Conservation (phyloP, 495 filamentous ascomycete genomes). For the Xylaria bambusicola region DNA sequence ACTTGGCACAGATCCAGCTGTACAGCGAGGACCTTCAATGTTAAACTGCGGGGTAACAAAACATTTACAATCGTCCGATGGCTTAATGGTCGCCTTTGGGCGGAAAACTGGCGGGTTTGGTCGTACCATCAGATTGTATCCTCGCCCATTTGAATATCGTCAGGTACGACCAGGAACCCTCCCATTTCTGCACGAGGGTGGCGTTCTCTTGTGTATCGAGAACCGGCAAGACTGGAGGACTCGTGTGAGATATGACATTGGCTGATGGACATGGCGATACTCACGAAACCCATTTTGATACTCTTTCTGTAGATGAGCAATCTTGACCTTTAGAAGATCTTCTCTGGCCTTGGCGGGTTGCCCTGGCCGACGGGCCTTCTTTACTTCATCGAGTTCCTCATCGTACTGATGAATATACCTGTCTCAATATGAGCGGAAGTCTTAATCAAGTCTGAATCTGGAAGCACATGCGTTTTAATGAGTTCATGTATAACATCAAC, state of each 20-base stretch:
- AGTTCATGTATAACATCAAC: slow-evolving; percentile 60
- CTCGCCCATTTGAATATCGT: slow-evolving; percentile 59
- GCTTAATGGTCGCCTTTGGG: slow-evolving; percentile 59
- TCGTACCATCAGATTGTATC: slow-evolving; percentile 57
- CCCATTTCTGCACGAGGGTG: slow-evolving; percentile 48
- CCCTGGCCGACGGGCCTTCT: slow-evolving; percentile 76
- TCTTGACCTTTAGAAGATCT: slow-evolving; percentile 71
- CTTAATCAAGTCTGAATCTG: neutral
- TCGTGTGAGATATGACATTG: slow-evolving; percentile 16
- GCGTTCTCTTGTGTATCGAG: slow-evolving; percentile 49
- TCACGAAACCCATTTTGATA: slow-evolving; percentile 78
- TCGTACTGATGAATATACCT: slow-evolving; percentile 80
- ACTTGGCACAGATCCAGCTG: slow-evolving; percentile 9
- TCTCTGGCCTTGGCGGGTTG: slow-evolving; percentile 77
- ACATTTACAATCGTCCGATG: slow-evolving; percentile 35
- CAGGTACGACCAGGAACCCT: slow-evolving; percentile 57
- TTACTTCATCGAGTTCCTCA: slow-evolving; percentile 70
- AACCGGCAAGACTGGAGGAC: slow-evolving; percentile 51
- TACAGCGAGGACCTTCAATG: slow-evolving; percentile 27
- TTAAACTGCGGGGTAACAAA: slow-evolving; percentile 31
- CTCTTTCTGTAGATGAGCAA: slow-evolving; percentile 73
- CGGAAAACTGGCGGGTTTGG: slow-evolving; percentile 64
- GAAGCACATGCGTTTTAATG: slow-evolving; percentile 58
- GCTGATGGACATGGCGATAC: slow-evolving; percentile 21
- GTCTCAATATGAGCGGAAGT: slow-evolving; percentile 13